Evolutionary conservation across 2,329 filamentous ascomycete species (phyloP), one percentile per base, ranked within the genome.

Genomic region (Sporothrix phasma): DNA sequence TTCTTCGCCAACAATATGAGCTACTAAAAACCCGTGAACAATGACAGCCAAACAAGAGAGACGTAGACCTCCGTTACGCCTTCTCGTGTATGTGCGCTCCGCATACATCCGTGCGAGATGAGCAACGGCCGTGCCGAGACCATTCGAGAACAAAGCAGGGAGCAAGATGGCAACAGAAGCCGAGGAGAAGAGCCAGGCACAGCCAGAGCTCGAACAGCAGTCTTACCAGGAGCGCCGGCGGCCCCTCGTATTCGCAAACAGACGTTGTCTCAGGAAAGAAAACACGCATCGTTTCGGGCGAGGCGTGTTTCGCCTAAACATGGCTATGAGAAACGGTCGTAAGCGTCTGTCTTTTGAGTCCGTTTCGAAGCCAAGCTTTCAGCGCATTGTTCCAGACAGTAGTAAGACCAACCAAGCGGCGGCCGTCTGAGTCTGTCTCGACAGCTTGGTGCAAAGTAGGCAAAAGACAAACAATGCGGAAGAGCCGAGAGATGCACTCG

Each of bases 191-290:
- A 39, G 34, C 51, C 51, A 56, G 31, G 29, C 15, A 56, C n/a
- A 7, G 22, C 41, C 22, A 3, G 3, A 3, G 22, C 22, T 26
- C 45, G 26, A 15, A 47, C 45, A 47, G 45, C 13, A 3, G 22
- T 26, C 43, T 24, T 4, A 17, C 6, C 1, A 47, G 17, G 45
- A 13, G 4, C 22, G 3, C 13, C 19, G 31, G 17, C 11, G 19
- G 31, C 51, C 49, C 51, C 51, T 56, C 31, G 37, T 56, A 56
- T 56, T 56, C 51, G 51, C 51, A 56, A 56, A 56, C 51, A 56
- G n/a, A 56, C 31, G 31, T 19, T 39, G 31, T 56, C 51, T 56
- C 51, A 56, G 51, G 51, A 37, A 24, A 10, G 11, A 19, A 56
- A 15, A n/a, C 51, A 56, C 51, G 19, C 31, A 54, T 54, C 31